These are phyloP conservation scores for Mediolabrus comicus DNA, from an alignment of 108 stramenopile genomes.

Conservation along the genomic window DNA sequence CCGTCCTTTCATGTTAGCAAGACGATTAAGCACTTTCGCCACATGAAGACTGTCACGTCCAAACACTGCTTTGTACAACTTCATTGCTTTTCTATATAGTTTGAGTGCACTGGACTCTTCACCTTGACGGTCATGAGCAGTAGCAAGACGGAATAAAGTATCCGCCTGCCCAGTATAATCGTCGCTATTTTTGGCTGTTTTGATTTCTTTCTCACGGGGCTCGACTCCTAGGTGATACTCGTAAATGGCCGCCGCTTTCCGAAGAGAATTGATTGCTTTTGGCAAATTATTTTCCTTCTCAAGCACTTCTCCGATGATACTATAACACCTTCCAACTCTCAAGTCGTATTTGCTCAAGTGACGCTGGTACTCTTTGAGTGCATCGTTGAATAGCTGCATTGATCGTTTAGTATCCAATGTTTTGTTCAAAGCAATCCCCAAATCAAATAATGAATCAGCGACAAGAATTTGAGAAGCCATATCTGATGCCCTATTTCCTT, in stretches of 20 bases:
- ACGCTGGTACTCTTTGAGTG: constrained; percentile 40
- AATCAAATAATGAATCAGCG: constrained; percentile 41
- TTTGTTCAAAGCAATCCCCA: constrained; percentile 31
- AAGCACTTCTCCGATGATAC: constrained; percentile 27
- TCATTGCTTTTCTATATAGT: constrained; percentile 33
- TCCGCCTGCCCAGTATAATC: constrained; percentile 38
- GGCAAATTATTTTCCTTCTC: constrained; percentile 35
- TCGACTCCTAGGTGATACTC: constrained; percentile 30
- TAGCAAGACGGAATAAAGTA: constrained; percentile 36
- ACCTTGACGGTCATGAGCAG: constrained; percentile 25
- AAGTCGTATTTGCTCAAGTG: constrained; percentile 30
- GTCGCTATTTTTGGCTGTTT: constrained; percentile 8
- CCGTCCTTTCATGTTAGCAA: constrained; percentile 46
- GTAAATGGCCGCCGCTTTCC: constrained; percentile 26
- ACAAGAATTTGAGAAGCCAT: constrained; percentile 29
- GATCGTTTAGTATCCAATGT: constrained; percentile 31
- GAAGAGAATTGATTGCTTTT: constrained; percentile 22
- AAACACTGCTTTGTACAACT: constrained; percentile 34
- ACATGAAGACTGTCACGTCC: constrained; percentile 40
- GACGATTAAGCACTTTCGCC: constrained; percentile 39
- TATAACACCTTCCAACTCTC: constrained; percentile 38
- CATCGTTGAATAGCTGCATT: constrained; percentile 35
- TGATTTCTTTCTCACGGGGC: constrained; percentile 38
- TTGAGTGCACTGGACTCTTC: constrained; percentile 37
- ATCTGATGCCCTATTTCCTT: constrained; percentile 19